Evolutionary conservation across 129 eudicot species (phyloP), one percentile per base, ranked within the genome.

Genomic region (Flaveria brownii): DNA sequence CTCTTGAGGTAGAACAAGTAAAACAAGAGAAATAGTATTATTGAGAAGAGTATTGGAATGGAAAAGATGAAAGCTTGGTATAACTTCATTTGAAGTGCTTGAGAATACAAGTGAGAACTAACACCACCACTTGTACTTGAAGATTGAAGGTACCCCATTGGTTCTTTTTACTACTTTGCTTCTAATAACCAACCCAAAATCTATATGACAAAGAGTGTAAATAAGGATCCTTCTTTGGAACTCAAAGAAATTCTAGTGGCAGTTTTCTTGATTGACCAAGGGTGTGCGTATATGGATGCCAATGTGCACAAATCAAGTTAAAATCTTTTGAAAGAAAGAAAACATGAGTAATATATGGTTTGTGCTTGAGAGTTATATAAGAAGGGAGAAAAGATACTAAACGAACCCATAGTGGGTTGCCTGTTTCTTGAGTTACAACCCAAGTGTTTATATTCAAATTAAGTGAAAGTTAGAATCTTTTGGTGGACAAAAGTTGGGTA

Each of bases 21-120:
- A 78, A 89, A 89, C 86, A 89, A 82, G 45, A 87, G 86, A 83
- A 85, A 87, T 49, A 89, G 78, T 70, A 85, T 85, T 66, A 89
- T 74, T 36, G 91, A 87, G 57, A 87, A 87, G 76, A 89, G 86
- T 46, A 89, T 85, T 65, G 96, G 96, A 66, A 89, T 87, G 68
- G 89, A 81, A 82, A 84, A 87, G 67, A 89, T 89, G 85, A 89
- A 87, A 28, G 86, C 91, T 72, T 87, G 91, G 84, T 85, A 89
- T 43, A 89, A 75, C 64, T 84, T 85, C 64, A 87, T 80, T 63
- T 87, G 91, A 71, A 86, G 83, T 70, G 85, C 85, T 80, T 85
- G 83, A 60, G 96, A 84, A 68, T 86, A 84, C 90, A 86, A 80
- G 73, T 76, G 90, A 63, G 87, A 83, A 74, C 72, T 72, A 18